A percentile compares a stretch with the other conserved stretches of the same genome.
Evolutionary conservation across 2,329 filamentous ascomycete species (phyloP).

Genomic region (Colletotrichum orchidophilum): DNA sequence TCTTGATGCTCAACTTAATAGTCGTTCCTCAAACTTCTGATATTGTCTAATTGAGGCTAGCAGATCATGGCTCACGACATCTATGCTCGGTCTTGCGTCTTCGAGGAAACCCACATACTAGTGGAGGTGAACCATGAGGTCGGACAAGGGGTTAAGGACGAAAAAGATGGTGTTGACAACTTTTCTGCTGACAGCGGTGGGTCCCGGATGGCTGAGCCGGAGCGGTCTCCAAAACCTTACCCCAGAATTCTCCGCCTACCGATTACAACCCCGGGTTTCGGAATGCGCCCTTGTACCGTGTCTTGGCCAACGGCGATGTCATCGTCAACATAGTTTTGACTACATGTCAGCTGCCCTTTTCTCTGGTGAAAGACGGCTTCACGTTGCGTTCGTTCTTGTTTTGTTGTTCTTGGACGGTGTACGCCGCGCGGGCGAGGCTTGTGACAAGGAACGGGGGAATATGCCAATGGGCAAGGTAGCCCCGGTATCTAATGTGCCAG

Average conservation of each 20-base stretch:
- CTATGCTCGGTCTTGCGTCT: conserved; percentile 32
- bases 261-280: neutral
- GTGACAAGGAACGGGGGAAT: neutral
- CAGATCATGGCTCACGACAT: conserved; percentile 31
- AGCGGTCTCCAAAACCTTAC: conserved; percentile 11
- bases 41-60: conserved; percentile 21
- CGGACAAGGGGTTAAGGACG: conserved; percentile 12
- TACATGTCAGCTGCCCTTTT: neutral
- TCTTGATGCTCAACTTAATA: conserved; percentile 27
- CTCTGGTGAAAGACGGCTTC: neutral
- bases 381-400: neutral
- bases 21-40: conserved; percentile 18
- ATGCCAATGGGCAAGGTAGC: conserved; percentile 18
- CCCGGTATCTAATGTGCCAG: conserved; percentile 2
- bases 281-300: conserved; percentile 1
- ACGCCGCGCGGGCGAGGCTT: conserved; percentile 11
- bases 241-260: conserved; percentile 25
- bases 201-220: conserved; percentile 22
- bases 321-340: neutral
- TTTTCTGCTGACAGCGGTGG: conserved; percentile 13
- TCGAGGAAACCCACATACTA: conserved; percentile 32
- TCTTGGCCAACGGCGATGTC: neutral
- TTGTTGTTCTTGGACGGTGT: neutral
- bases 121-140: conserved; percentile 31
- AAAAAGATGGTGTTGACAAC: conserved; percentile 28